These are phyloP conservation scores for Colletotrichum truncatum DNA, from an alignment of 2,329 filamentous ascomycete genomes.

Conservation along the genomic window DNA sequence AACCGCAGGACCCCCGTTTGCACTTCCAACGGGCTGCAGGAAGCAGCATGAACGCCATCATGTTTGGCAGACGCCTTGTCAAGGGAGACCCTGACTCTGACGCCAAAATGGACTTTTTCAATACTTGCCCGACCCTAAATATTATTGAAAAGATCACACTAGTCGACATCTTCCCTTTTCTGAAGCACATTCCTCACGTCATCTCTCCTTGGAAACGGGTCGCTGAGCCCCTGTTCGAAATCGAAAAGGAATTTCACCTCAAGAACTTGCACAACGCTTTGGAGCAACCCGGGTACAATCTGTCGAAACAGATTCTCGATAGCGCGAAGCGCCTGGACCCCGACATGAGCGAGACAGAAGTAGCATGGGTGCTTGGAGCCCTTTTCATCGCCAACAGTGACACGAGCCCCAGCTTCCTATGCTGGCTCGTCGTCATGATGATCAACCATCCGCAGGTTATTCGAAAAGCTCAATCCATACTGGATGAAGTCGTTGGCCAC, in stretches of 20 bases:
- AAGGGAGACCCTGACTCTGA: not conserved
- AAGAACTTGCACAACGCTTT: not conserved
- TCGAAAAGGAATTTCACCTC: not conserved
- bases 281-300: not conserved
- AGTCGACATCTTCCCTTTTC: constrained; percentile 1
- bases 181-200: not conserved
- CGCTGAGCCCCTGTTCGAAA: not conserved
- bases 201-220: constrained; percentile 18
- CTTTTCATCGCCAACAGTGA: constrained; percentile 5
- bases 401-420: not conserved
- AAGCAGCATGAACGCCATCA: constrained; percentile 1
- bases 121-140: not conserved
- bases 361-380: not conserved
- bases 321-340: not conserved
- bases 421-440: constrained; percentile 42
- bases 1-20: not conserved
- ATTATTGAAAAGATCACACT: not conserved
- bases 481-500: constrained; percentile 47
- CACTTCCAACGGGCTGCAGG: not conserved
- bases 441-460: constrained; percentile 35
- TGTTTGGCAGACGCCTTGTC: not conserved
- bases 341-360: not conserved
- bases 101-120: not conserved
- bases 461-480: constrained; percentile 47
- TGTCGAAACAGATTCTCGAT: not conserved